Percentiles rank a stretch among this genome's conserved stretches.
Evolutionary conservation across 768 basidiomycete species (phyloP).

Genomic region (Coprinellus aureogranulatus): DNA sequence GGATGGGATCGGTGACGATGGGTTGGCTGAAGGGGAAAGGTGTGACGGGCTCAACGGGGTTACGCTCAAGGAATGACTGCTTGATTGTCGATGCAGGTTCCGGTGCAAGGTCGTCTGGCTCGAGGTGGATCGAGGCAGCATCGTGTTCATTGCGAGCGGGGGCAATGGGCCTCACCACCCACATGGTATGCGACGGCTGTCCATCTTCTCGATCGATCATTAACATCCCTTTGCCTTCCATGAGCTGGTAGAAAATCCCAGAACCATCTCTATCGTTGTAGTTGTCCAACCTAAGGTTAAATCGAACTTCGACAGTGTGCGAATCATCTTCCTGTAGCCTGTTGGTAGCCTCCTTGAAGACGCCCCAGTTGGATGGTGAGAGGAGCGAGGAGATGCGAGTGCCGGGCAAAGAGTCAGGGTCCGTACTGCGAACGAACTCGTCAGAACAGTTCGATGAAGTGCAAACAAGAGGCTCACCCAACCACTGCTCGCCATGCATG

Average conservation of each 20-base stretch:
- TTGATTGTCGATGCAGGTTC: conserved; percentile 41
- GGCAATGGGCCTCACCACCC: conserved; percentile 86
- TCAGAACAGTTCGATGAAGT: neutral
- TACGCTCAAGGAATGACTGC: conserved; percentile 31
- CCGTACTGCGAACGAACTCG: conserved; percentile 50
- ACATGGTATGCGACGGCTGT: conserved; percentile 93
- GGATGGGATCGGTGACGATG: conserved; percentile 77
- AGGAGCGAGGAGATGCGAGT: conserved; percentile 81
- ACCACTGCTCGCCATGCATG: conserved; percentile 93
- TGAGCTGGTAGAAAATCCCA: conserved; percentile 66
- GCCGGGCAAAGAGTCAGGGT: conserved; percentile 75
- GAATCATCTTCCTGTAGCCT: conserved; percentile 88
- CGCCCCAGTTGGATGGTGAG: conserved; percentile 71
- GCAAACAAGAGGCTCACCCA: conserved; percentile 54
- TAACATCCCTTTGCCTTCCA: conserved; percentile 99
- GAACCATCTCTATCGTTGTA: conserved; percentile 56
- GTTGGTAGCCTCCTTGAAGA: conserved; percentile 84
- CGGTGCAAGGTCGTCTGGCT: conserved; percentile 45
- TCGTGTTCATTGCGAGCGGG: conserved; percentile 67
- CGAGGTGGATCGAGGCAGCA: conserved; percentile 58
- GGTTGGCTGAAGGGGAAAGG: conserved; percentile 76
- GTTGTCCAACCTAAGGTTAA: conserved; percentile 78
- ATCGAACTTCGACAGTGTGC: conserved; percentile 89
- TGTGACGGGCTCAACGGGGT: conserved; percentile 47
- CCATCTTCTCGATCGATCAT: conserved; percentile 91